Evolutionary conservation across 202 grass and related monocot genomes (phyloP).

Genomic region (Bolboschoenoplectus hybrid): DNA sequence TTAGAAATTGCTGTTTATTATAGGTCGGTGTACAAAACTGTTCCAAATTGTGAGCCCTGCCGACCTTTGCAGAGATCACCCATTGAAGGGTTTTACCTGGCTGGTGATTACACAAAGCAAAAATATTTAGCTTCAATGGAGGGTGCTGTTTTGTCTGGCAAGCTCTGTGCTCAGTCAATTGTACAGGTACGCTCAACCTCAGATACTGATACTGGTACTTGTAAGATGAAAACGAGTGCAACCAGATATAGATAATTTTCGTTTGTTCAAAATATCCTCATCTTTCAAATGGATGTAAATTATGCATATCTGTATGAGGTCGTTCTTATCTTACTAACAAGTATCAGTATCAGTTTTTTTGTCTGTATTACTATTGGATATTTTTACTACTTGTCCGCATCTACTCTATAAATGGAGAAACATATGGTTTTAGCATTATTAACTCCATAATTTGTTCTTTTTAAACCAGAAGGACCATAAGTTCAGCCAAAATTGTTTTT

Average conservation of each 20-base stretch:
- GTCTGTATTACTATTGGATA: background rate
- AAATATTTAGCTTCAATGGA: slow-evolving; percentile 99
- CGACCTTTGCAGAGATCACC: slow-evolving; percentile 89
- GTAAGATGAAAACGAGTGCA: background rate
- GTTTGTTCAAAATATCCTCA: background rate
- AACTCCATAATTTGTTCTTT: background rate
- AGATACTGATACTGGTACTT: background rate
- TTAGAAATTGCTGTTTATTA: slow-evolving; percentile 28
- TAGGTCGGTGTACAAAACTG: slow-evolving; percentile 97
- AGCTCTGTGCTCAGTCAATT: slow-evolving; percentile 92
- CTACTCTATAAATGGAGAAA: background rate
- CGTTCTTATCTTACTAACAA: too few species aligned
- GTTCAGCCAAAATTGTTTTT: background rate
- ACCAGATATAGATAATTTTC: background rate
- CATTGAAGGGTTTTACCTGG: slow-evolving; percentile 87
- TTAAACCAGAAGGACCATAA: background rate
- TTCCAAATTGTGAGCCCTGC: slow-evolving; percentile 88
- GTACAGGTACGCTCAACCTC: slow-evolving; percentile 58
- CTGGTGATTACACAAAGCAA: slow-evolving; percentile 96
- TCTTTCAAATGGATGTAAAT: background rate
- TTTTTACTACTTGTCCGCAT: background rate
- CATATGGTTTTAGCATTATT: background rate
- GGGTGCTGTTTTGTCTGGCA: slow-evolving; percentile 85
- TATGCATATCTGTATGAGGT: too few species aligned
- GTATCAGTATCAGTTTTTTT: background rate